Conservation (phyloP, 148 eudicot genomes). For the Rhododendron ferrugineum region DNA sequence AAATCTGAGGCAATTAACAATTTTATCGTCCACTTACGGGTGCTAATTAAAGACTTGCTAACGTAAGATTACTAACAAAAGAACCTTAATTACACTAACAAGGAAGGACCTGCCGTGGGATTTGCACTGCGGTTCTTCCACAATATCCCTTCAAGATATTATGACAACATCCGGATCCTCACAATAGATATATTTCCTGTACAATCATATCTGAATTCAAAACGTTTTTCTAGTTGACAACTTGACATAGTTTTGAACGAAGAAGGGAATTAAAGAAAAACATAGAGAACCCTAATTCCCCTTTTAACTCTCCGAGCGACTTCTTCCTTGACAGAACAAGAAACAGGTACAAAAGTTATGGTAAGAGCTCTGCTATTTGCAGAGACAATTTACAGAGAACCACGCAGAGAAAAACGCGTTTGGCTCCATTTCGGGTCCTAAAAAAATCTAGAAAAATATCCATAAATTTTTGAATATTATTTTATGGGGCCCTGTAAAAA, state of each 20-base stretch:
- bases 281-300: neutral
- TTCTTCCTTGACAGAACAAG: neutral
- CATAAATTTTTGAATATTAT: no score
- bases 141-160: neutral
- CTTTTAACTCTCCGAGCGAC: neutral
- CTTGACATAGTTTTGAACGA: neutral
- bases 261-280: no score
- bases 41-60: no score
- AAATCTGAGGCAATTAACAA: no score
- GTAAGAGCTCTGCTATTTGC: no score
- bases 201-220: neutral
- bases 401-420: no score
- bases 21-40: neutral
- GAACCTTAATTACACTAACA: neutral
- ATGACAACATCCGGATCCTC: neutral
- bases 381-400: no score
- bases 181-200: neutral
- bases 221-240: neutral
- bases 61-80: neutral
- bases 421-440: no score
- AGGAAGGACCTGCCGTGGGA: neutral
- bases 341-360: neutral
- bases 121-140: neutral
- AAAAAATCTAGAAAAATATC: no score
- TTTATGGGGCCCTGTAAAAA: no score